Evolutionary conservation across 2,329 filamentous ascomycete genomes (phyloP), one percentile per base, ranked within the genome.

Genomic region (Apiospora arundinis): DNA sequence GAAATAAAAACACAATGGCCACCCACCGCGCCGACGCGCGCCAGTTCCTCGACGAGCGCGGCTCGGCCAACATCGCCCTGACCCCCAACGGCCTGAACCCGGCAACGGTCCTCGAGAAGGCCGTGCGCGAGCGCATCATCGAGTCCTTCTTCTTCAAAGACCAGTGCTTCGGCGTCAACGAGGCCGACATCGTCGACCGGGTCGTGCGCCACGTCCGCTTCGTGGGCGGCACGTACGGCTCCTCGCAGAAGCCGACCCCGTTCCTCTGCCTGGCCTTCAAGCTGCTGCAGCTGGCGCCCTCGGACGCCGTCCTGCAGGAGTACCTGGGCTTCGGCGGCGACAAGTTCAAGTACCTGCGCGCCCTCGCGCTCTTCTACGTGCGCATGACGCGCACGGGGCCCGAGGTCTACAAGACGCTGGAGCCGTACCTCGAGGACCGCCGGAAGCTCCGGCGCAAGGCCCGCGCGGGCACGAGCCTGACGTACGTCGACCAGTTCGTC

Each of bases 91-190:
- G 95, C 73, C 92, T 97, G 78, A 98, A 98, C 84, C 95, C 95
- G 0, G 93, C 95, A n/a, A 95, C 93, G 5, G 93, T 98, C 72
- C 93, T 98, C 88, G 95, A 98, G 82, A 97, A 97, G 82, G 93
- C 95, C 52, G 94, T 98, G 75, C 93, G 93, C 79, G 96, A 99
- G 83, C 95, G 96, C 80, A 98, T 99, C 82, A 91, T 95, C 76
- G 95, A 97, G 79, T 94, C 91, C 69, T 97, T 97, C 84, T 99
- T 97, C 85, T 99, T 95, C 93, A 98, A 98, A 83, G 96, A 98
- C 83, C 95, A 98, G 84, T 98, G 96, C 81, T 99, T 98, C 83
- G 96, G 93, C 56, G 88, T 99, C 75, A 99, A 98, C 84, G 91
- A 92, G 80, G 90, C 90, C 69, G 89, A 91, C 82, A 86, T 99